These are phyloP conservation scores for Ilyonectria mors-panacis DNA, from an alignment of 2,329 filamentous ascomycete genomes.

Conservation along the genomic window DNA sequence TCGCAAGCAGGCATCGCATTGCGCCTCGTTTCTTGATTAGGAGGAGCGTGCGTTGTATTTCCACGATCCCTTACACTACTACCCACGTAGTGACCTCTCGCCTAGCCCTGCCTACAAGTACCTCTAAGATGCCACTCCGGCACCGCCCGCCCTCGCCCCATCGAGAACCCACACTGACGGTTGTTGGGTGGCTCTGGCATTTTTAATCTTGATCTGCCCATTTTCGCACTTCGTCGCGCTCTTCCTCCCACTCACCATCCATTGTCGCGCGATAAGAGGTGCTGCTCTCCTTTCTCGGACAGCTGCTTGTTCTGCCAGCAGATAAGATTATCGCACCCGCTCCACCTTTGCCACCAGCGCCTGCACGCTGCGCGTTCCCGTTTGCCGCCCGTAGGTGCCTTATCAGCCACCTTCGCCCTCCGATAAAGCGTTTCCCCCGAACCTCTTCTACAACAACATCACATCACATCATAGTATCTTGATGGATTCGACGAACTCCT, in stretches of 20 bases:
- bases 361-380: slow-evolving; percentile 33
- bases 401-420: slow-evolving; percentile 37
- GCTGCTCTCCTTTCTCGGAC: neutral
- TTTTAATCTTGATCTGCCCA: slow-evolving; percentile 16
- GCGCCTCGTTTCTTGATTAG: slow-evolving; percentile 13
- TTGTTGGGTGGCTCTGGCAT: slow-evolving; percentile 8
- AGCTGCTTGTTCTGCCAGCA: neutral
- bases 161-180: slow-evolving; percentile 28
- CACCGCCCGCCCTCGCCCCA: slow-evolving; percentile 27
- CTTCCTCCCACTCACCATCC: slow-evolving; percentile 8
- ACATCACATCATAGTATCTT: slow-evolving; percentile 33
- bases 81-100: neutral
- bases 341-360: slow-evolving; percentile 21
- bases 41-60: slow-evolving; percentile 19
- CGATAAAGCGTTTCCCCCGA: slow-evolving; percentile 25
- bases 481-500: slow-evolving; percentile 57
- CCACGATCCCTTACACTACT: neutral
- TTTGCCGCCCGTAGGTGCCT: slow-evolving; percentile 27
- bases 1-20: slow-evolving; percentile 16
- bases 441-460: slow-evolving; percentile 20
- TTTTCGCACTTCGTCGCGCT: neutral
- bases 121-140: slow-evolving; percentile 10
- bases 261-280: neutral
- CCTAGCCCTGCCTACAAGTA: slow-evolving; percentile 5
- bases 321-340: slow-evolving; percentile 22